These are phyloP conservation scores for Monilinia laxa DNA, from an alignment of 2,329 filamentous ascomycete species.

Conservation along the genomic window DNA sequence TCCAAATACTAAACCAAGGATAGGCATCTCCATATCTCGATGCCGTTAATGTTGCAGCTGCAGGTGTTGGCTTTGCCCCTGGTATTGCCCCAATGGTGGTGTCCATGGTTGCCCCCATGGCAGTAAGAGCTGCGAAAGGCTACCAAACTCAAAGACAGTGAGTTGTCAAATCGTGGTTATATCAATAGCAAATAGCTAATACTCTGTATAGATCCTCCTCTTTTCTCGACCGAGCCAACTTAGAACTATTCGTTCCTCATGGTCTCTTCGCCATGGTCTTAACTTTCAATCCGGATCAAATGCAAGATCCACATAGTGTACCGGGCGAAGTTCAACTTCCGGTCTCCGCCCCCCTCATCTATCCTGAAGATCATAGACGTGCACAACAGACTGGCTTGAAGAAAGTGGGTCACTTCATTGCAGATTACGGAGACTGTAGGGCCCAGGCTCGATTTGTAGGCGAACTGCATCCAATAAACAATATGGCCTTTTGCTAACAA, in stretches of 20 bases:
- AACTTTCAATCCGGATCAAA: conserved; percentile 47
- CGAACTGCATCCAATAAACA: background rate
- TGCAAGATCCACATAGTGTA: background rate
- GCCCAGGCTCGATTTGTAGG: conserved; percentile 25
- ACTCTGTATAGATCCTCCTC: conserved; percentile 41
- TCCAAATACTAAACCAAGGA: conserved; percentile 21
- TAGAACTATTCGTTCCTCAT: conserved; percentile 53
- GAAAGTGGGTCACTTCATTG: conserved; percentile 41
- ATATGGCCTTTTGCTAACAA: background rate
- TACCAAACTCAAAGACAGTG: conserved; percentile 28
- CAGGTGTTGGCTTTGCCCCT: conserved; percentile 43
- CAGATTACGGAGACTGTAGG: conserved; percentile 26
- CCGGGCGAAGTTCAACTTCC: conserved; percentile 16
- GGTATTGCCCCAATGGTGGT: conserved; percentile 44
- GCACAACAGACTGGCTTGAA: conserved; percentile 35
- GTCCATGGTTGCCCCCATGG: conserved; percentile 46
- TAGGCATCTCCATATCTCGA: conserved; percentile 41
- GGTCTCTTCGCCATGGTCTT: conserved; percentile 56
- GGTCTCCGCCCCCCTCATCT: background rate
- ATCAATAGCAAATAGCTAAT: conserved; percentile 11
- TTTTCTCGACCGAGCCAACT: conserved; percentile 56
- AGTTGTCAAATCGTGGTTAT: background rate
- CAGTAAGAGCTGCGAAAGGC: conserved; percentile 43
- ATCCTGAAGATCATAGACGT: background rate
- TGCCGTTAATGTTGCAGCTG: conserved; percentile 45